phyloP scores from a whole-genome alignment of 257 asterid species.

The Jaltomata sinuosa region DNA sequence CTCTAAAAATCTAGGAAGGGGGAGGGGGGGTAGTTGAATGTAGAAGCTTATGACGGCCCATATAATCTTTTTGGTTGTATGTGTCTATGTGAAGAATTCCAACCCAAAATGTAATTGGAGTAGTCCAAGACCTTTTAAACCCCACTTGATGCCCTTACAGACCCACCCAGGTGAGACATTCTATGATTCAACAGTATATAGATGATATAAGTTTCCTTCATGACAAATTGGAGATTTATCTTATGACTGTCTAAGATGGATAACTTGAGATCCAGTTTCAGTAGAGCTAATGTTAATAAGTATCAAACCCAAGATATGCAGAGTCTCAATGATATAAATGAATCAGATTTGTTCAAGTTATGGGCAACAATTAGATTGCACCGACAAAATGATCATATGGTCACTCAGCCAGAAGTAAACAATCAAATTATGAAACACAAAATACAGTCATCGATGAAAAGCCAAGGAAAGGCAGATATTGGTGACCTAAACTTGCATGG shows the following conservation, averaged over 20 bases:
- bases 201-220: background rate
- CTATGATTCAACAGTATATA: background rate
- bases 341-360: background rate
- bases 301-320: background rate
- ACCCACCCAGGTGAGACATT: background rate
- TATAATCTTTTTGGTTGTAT: background rate
- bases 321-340: background rate
- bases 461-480: constrained; percentile 6
- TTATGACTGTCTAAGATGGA: background rate
- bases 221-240: background rate
- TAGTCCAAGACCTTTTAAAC: background rate
- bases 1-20: background rate
- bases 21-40: too few species aligned
- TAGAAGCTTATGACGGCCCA: background rate
- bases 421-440: background rate
- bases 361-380: background rate
- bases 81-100: background rate
- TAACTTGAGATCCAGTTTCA: background rate
- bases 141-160: background rate
- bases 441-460: background rate
- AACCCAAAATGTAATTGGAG: background rate
- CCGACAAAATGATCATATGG: background rate
- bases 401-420: background rate
- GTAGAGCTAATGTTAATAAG: background rate
- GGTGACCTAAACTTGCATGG: background rate